Evolutionary conservation across 108 stramenopile genomes (phyloP).

Genomic region (Fragilariopsis cylindrus): DNA sequence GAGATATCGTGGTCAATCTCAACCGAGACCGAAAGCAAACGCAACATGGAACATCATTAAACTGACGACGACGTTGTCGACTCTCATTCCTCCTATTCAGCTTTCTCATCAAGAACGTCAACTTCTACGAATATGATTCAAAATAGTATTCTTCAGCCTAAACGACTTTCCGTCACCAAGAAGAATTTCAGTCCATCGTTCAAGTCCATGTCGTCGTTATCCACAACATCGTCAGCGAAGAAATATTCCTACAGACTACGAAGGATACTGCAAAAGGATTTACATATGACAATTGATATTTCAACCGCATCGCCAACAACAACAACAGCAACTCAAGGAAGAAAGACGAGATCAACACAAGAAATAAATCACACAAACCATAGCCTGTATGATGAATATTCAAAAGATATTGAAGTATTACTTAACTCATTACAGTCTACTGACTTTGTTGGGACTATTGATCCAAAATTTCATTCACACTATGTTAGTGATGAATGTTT

Average conservation of each 20-base stretch:
- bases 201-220: not conserved
- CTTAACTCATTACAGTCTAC: conserved; percentile 24
- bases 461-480: conserved; percentile 21
- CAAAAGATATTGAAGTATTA: conserved; percentile 12
- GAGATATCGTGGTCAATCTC: too few species aligned
- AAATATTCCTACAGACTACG: conserved; percentile 12
- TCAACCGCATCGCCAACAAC: not conserved
- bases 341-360: not conserved
- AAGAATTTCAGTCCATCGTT: not conserved
- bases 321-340: not conserved
- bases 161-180: not conserved
- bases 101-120: not conserved
- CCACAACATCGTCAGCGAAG: not conserved
- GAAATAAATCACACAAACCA: not conserved
- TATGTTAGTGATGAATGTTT: conserved; percentile 13
- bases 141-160: not conserved
- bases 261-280: conserved; percentile 3
- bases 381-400: not conserved
- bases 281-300: not conserved
- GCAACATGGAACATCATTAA: not conserved
- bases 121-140: not conserved
- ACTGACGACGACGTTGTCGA: not conserved
- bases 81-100: not conserved
- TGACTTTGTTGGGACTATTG: conserved; percentile 27
- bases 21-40: not conserved